A percentile compares a stretch with the other conserved stretches of the same genome.
These are phyloP conservation scores for Thuja plicata DNA, from an alignment of 83 land plant species.

Conservation along the genomic window DNA sequence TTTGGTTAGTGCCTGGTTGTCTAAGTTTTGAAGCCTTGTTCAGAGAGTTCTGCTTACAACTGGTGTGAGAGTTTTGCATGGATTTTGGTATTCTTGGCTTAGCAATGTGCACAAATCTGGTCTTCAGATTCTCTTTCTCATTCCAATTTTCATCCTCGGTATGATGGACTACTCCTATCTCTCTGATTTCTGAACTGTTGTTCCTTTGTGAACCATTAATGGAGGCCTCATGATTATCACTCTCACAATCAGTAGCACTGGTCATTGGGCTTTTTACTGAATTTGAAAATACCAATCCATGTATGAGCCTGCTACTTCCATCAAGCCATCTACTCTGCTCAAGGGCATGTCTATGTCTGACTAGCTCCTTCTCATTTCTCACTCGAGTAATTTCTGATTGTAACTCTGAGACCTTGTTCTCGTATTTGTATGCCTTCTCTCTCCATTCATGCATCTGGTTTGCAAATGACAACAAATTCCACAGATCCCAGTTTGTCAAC, in stretches of 20 bases:
- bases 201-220: neutral
- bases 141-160: neutral
- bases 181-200: neutral
- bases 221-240: neutral
- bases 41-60: neutral
- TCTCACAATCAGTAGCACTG: neutral
- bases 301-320: neutral
- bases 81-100: neutral
- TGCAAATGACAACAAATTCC: neutral
- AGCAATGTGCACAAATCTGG: neutral
- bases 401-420: slow-evolving; percentile 23
- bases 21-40: neutral
- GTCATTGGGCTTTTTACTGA: neutral
- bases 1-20: neutral
- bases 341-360: slow-evolving; percentile 8
- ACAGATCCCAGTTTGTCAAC: neutral
- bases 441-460: slow-evolving; percentile 43
- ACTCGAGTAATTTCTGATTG: slow-evolving; percentile 16
- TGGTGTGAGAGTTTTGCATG: neutral
- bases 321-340: neutral
- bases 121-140: neutral
- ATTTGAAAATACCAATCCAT: neutral
- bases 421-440: slow-evolving; percentile 19
- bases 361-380: slow-evolving; percentile 19
- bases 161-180: neutral